A percentile compares a stretch with the other conserved stretches of the same genome.
phyloP scores from a whole-genome alignment of 1,139 yeast species.

The Arxiozyma telluris region DNA sequence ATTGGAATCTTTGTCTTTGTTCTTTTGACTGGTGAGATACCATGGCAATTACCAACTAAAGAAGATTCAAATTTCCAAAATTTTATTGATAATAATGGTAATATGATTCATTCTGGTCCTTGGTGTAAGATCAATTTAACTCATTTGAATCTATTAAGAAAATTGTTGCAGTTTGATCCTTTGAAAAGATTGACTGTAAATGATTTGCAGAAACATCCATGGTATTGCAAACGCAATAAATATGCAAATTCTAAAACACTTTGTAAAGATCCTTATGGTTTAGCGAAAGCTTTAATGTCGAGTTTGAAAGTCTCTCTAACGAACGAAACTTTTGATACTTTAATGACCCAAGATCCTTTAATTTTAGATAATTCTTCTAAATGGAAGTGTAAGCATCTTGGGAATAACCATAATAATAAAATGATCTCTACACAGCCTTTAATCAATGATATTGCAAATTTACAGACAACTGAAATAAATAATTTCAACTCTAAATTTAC shows the following conservation, averaged over 20 bases:
- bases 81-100: slow-evolving; percentile 38
- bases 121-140: slow-evolving; percentile 45
- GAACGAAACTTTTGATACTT: slow-evolving; percentile 34
- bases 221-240: slow-evolving; percentile 39
- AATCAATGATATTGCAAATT: slow-evolving; percentile 20
- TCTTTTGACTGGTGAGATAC: slow-evolving; percentile 50
- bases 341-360: slow-evolving; percentile 14
- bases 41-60: slow-evolving; percentile 54
- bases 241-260: slow-evolving; percentile 38
- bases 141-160: slow-evolving; percentile 42
- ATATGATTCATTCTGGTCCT: slow-evolving; percentile 35
- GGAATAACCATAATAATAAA: slow-evolving; percentile 1
- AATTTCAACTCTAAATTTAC: neutral
- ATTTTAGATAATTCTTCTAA: neutral
- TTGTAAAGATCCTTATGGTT: slow-evolving; percentile 41
- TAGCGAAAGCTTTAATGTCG: slow-evolving; percentile 38
- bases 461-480: neutral
- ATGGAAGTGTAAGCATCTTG: slow-evolving; percentile 11
- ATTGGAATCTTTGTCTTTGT: slow-evolving; percentile 55
- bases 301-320: slow-evolving; percentile 41
- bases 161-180: slow-evolving; percentile 42
- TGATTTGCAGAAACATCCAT: slow-evolving; percentile 40
- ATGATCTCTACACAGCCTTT: slow-evolving; percentile 24
- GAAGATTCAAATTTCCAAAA: slow-evolving; percentile 41
- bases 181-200: slow-evolving; percentile 35